Evolutionary conservation across 257 asterid genomes (phyloP), one percentile per base, ranked within the genome.

Genomic region (Thymus mandschuricus): DNA sequence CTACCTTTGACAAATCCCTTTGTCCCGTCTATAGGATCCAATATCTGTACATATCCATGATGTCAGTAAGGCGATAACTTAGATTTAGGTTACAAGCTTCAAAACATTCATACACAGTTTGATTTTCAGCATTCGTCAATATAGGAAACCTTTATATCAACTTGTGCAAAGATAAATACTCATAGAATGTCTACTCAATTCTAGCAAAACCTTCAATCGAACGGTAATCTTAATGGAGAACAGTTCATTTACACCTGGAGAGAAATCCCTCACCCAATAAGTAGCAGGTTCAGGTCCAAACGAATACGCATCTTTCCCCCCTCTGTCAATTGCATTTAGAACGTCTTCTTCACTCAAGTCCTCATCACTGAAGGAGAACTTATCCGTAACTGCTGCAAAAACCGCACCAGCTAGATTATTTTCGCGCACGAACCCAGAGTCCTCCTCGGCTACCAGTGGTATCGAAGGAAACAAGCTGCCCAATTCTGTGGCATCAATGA

Each of bases 11-110:
- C 91, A 78, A 94, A 94, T 73, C 98, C 98, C 62, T 96, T 85
- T 56, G 97, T 94, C 68, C 98, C 97, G 71, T 94, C 98, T 76
- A 94, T 91, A 60, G 98, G 98, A 83, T 94, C 98, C 96, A 94
- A 76, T 71, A 94, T 85, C 97, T 94, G 91, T 67, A 82, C 3
- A 77, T 64, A 66, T 41, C 30, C 38, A 71, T 27, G 73, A 66
- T 75, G 43, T 70, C 51, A 49, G 62, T 6, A 65, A 28, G 70
- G 73, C 60, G 52, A 29, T 38, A 5, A 38, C 41, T 4, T 5
- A 21, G 7, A 38, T 44, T 69, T 52, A 52, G 13, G 66, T 66
- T 9, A 78, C 67, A 15, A 50, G 38, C 69, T 51, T 40, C 0
- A 31, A 46, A 13, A n/a, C 57, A 64, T 5, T 31, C 29, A 69